Conservation (phyloP, 495 filamentous ascomycete species). For the Talaromyces liani region DNA sequence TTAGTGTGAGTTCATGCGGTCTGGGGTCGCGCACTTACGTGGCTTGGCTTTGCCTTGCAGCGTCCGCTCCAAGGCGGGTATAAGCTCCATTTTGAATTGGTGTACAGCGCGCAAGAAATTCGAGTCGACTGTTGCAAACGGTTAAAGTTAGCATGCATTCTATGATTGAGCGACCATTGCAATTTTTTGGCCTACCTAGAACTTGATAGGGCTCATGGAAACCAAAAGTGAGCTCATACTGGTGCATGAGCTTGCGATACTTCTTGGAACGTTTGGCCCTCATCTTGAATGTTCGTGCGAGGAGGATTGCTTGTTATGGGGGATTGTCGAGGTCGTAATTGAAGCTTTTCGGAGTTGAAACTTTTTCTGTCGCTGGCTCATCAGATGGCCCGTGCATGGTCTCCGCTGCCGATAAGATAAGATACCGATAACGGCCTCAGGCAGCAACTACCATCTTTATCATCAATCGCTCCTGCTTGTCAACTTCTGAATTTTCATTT, state of each 20-base stretch:
- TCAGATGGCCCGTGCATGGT: not conserved
- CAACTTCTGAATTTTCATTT: too few species aligned
- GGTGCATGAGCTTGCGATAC: constrained; percentile 93
- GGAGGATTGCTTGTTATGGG: not conserved
- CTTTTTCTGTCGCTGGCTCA: constrained; percentile 5
- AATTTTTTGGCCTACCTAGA: too few species aligned
- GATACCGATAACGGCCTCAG: not conserved
- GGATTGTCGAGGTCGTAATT: not conserved
- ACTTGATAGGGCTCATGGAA: constrained; percentile 95
- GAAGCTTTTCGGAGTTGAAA: constrained; percentile 1
- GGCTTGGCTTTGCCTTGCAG: constrained; percentile 81
- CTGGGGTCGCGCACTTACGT: constrained; percentile 47
- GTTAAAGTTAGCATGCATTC: not conserved
- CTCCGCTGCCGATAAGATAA: constrained; percentile 5
- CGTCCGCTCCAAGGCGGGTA: constrained; percentile 62
- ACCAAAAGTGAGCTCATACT: constrained; percentile 73
- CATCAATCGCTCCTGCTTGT: not conserved
- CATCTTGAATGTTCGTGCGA: constrained; percentile 39
- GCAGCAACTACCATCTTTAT: not conserved
- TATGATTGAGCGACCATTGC: too few species aligned
- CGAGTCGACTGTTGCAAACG: constrained; percentile 54
- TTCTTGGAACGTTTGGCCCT: constrained; percentile 88
- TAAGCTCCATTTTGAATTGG: constrained; percentile 72
- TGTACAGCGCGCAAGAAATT: constrained; percentile 68
- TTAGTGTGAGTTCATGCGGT: too few species aligned